These are phyloP conservation scores for Hypoxylon sp. DNA, from an alignment of 2,329 filamentous ascomycete genomes.

Conservation along the genomic window DNA sequence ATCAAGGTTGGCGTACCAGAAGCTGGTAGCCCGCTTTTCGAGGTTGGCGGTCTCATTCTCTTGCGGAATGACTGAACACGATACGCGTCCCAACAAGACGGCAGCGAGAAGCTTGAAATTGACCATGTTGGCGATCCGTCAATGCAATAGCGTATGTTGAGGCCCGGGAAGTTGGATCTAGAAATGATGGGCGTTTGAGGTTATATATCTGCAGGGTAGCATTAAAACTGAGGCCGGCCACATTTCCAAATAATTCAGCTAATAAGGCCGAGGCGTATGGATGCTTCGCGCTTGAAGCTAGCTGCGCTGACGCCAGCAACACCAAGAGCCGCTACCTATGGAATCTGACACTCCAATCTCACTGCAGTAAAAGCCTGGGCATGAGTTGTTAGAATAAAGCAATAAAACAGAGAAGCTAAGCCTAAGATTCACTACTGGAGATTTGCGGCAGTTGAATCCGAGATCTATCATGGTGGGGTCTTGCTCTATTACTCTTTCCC, in stretches of 20 bases:
- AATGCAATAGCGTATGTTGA: conserved; percentile 11
- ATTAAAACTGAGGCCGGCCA: conserved; percentile 3
- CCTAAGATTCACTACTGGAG: too few relatives aligned
- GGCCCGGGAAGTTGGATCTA: conserved; percentile 7
- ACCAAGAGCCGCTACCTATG: conserved; percentile 14
- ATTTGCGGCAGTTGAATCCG: conserved; percentile 15
- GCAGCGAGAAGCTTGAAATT: conserved; percentile 27
- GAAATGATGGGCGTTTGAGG: conserved; percentile 6
- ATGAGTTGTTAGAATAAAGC: conserved; percentile 7
- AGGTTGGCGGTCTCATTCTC: conserved; percentile 24
- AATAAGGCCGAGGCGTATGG: conserved; percentile 1
- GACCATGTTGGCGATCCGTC: conserved; percentile 26
- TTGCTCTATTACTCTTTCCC: conserved; percentile 5
- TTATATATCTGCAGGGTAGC: conserved; percentile 34
- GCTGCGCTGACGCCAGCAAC: conserved; percentile 37
- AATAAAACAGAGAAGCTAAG: too few relatives aligned
- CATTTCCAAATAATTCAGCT: conserved; percentile 12
- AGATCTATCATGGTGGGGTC: conserved; percentile 5
- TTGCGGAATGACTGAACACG: conserved; percentile 23
- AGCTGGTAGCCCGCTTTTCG: conserved; percentile 46
- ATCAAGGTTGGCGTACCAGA: conserved; percentile 62
- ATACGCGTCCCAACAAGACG: conserved; percentile 21
- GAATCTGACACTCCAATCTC: conserved; percentile 15
- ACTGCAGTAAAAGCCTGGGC: background rate
- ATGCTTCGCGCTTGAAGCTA: conserved; percentile 20